A percentile compares a stretch with the other conserved stretches of the same genome.
Evolutionary conservation across 2,329 filamentous ascomycete species (phyloP).

Genomic region (Simplicillium aogashimaense): DNA sequence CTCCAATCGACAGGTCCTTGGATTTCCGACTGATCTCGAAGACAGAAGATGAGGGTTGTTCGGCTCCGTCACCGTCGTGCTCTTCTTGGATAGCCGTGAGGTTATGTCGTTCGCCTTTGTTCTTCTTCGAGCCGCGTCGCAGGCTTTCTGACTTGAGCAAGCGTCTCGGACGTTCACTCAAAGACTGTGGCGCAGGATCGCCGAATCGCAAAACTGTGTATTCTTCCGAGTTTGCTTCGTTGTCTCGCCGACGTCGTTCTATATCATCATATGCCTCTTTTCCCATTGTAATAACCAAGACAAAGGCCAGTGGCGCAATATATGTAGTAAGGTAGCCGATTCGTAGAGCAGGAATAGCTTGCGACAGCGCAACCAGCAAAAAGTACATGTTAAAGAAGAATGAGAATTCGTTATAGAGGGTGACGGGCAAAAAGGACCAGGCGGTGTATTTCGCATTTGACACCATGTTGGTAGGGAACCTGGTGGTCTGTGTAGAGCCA

Average conservation of each 20-base stretch:
- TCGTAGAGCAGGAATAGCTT: slow-evolving; percentile 77
- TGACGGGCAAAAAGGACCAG: slow-evolving; percentile 86
- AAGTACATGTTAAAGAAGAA: slow-evolving; percentile 99
- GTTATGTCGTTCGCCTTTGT: slow-evolving; percentile 19
- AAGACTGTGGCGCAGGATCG: slow-evolving; percentile 33
- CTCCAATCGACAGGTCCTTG: slow-evolving; percentile 82
- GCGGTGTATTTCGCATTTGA: slow-evolving; percentile 98
- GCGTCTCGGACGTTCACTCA: slow-evolving; percentile 25
- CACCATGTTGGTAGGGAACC: slow-evolving; percentile 82
- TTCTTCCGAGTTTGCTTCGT: slow-evolving; percentile 86
- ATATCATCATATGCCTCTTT: slow-evolving; percentile 97
- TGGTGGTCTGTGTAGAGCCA: slow-evolving; percentile 60
- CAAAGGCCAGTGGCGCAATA: slow-evolving; percentile 83
- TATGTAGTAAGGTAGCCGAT: slow-evolving; percentile 96
- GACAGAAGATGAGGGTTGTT: slow-evolving; percentile 38
- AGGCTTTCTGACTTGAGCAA: slow-evolving; percentile 32
- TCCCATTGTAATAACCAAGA: slow-evolving; percentile 81
- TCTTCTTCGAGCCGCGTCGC: slow-evolving; percentile 19
- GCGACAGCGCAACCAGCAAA: slow-evolving; percentile 84
- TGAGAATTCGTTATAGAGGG: slow-evolving; percentile 96
- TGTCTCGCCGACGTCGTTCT: slow-evolving; percentile 72
- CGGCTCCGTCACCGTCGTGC: slow-evolving; percentile 41
- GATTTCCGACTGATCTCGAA: slow-evolving; percentile 71
- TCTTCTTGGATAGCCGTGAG: slow-evolving; percentile 62
- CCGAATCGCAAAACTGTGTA: slow-evolving; percentile 72